Conservation (phyloP, 768 basidiomycete genomes). For the Leucocoprinus leucothites region DNA sequence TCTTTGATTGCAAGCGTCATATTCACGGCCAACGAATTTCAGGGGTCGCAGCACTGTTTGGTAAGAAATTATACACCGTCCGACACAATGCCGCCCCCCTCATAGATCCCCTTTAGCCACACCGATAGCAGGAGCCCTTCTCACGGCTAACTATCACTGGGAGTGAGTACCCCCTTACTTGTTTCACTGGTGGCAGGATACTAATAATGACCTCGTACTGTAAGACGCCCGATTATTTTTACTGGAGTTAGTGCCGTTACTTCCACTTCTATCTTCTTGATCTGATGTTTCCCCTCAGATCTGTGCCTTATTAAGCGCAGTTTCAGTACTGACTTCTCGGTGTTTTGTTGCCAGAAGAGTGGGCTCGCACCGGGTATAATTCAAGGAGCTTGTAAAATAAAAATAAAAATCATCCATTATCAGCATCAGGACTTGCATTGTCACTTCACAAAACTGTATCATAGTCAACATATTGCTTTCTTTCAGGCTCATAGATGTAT, state of each 20-base stretch:
- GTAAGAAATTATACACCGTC: conserved; percentile 19
- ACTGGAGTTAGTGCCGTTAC: conserved; percentile 27
- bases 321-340: background rate
- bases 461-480: background rate
- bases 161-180: background rate
- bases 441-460: background rate
- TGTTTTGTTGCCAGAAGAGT: conserved; percentile 1
- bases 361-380: conserved; percentile 5
- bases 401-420: background rate
- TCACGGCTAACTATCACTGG: conserved; percentile 44
- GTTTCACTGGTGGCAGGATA: background rate
- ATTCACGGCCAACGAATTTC: background rate
- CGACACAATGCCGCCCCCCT: background rate
- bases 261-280: background rate
- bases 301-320: background rate
- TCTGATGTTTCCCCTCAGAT: background rate
- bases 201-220: background rate
- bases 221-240: conserved; percentile 35
- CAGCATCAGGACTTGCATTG: background rate
- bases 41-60: conserved; percentile 34
- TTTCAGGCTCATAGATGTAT: background rate
- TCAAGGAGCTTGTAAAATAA: background rate
- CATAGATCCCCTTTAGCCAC: conserved; percentile 26
- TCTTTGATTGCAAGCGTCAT: background rate
- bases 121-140: conserved; percentile 49